Percentiles rank a stretch among this genome's conserved stretches.
Conservation (phyloP, 345 rosid species). For the Aquilaria yunnanensis region DNA sequence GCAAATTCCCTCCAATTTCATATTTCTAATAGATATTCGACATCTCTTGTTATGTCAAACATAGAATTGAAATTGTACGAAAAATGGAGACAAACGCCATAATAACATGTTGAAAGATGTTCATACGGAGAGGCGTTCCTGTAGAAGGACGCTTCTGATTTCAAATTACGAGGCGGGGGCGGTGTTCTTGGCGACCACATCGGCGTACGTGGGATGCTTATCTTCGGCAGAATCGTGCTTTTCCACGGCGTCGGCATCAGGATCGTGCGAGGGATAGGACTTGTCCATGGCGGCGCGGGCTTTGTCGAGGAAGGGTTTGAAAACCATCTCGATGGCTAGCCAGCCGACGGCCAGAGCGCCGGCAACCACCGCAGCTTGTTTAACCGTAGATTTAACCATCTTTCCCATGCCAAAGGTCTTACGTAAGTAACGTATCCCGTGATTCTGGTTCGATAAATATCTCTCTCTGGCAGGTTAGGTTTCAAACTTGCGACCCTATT, state of each 20-base stretch:
- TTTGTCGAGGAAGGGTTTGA: constrained; percentile 70
- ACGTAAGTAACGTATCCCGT: neutral
- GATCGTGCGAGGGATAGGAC: constrained; percentile 52
- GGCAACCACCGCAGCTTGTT: constrained; percentile 52
- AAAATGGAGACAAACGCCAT: too few species aligned
- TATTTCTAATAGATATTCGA: too few species aligned
- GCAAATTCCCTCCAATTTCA: too few species aligned
- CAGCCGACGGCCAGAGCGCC: constrained; percentile 75
- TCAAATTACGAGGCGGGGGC: too few species aligned
- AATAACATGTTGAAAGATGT: too few species aligned
- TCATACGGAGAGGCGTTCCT: too few species aligned
- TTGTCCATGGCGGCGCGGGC: constrained; percentile 60
- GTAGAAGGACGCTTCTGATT: too few species aligned
- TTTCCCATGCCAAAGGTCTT: constrained; percentile 8
- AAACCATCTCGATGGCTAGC: constrained; percentile 77
- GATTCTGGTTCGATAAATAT: constrained; percentile 1
- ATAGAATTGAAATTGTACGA: too few species aligned
- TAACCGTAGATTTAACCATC: constrained; percentile 12
- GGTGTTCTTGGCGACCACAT: constrained; percentile 8
- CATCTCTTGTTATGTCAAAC: too few species aligned
- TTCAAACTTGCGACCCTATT: too few species aligned
- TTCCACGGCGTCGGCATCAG: constrained; percentile 26
- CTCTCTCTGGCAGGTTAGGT: neutral
- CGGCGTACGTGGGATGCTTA: constrained; percentile 2
- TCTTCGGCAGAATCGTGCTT: neutral